Conservation (phyloP, 23 red algal genomes). For the Agarophyton chilense region DNA sequence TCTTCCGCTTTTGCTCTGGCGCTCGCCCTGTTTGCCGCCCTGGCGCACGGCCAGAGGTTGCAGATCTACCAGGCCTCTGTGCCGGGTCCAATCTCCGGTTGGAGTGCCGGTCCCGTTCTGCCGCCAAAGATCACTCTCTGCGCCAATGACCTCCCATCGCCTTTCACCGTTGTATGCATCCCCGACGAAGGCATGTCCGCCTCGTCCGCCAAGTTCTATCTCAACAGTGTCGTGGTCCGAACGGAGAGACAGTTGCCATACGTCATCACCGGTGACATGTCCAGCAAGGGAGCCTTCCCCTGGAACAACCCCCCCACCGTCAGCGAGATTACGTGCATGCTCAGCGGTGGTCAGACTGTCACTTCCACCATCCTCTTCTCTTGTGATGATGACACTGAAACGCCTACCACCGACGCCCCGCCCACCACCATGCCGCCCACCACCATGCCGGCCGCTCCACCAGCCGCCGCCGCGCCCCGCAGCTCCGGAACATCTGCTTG, state of each 20-base stretch:
- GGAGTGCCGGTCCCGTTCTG: not conserved
- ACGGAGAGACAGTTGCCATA: constrained; percentile 23
- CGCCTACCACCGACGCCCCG: not conserved
- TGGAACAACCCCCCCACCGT: constrained; percentile 20
- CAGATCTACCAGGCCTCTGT: constrained; percentile 26
- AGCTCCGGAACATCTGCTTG: not conserved
- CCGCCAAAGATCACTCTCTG: not conserved
- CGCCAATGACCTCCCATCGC: not conserved
- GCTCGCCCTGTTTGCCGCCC: not conserved
- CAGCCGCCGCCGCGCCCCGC: not conserved
- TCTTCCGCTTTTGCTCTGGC: not conserved
- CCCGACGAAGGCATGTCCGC: not conserved
- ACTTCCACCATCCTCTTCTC: constrained; percentile 5
- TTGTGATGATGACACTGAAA: not conserved
- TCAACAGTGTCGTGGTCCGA: constrained; percentile 9
- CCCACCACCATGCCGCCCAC: not conserved
- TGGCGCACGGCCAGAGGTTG: not conserved
- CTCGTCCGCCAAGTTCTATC: constrained; percentile 21
- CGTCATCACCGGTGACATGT: constrained; percentile 22
- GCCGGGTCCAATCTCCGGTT: not conserved
- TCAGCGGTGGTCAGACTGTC: not conserved
- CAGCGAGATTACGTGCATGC: not conserved
- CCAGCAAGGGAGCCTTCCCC: not conserved
- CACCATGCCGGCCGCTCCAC: not conserved
- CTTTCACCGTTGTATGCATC: constrained; percentile 14